phyloP scores from a whole-genome alignment of 768 basidiomycete species.

The Tulasnella sp. region DNA sequence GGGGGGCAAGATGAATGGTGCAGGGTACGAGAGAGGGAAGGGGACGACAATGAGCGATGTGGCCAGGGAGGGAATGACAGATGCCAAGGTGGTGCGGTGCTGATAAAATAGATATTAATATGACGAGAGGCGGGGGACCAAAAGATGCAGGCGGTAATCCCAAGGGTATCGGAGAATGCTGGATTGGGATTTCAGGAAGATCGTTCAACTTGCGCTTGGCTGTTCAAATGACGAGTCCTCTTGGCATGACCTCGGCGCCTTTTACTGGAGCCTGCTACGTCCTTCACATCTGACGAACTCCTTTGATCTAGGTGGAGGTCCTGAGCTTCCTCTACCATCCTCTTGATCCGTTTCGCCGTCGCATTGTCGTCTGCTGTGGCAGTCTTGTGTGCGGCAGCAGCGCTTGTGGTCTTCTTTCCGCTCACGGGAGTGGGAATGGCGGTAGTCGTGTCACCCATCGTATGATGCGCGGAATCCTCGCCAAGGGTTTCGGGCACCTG shows the following conservation, averaged over 20 bases:
- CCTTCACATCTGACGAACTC: background rate
- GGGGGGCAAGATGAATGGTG: no score
- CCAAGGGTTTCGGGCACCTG: background rate
- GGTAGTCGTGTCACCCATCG: background rate
- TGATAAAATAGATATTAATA: background rate
- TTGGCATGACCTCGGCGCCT: background rate
- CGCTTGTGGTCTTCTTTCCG: background rate
- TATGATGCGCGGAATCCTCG: background rate
- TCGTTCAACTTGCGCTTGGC: background rate
- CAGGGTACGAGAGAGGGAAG: no score
- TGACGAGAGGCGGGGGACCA: background rate
- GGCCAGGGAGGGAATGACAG: background rate
- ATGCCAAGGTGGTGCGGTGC: background rate
- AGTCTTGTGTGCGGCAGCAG: background rate
- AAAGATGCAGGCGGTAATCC: background rate
- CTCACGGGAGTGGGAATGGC: background rate
- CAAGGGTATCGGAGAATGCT: background rate
- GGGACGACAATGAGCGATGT: no score
- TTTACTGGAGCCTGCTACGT: background rate
- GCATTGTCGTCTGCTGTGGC: background rate
- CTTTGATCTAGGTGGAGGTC: background rate
- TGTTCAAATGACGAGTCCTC: background rate
- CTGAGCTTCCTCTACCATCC: background rate
- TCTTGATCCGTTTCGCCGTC: background rate
- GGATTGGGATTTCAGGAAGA: background rate